Conservation (phyloP, 805 yeast genomes). For the Spencermartinsiella europaea region DNA sequence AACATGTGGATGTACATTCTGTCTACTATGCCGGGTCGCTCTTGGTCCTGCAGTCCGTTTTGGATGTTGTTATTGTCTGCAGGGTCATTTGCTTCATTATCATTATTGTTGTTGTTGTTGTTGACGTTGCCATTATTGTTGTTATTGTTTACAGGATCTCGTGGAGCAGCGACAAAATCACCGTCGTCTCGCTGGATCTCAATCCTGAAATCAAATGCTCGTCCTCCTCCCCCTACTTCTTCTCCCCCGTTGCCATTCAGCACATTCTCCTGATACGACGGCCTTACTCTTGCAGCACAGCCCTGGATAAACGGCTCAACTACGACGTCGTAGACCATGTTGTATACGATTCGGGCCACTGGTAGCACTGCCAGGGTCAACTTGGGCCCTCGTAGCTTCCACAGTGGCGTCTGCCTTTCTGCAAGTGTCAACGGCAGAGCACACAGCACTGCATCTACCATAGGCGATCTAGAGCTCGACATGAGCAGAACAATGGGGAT, state of each 20-base stretch:
- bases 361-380: constrained; percentile 20
- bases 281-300: constrained; percentile 17
- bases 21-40: constrained; percentile 2
- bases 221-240: not conserved
- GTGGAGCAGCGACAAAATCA: not conserved
- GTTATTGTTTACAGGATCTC: not conserved
- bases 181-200: not conserved
- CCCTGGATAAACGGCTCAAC: constrained; percentile 20
- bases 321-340: constrained; percentile 11
- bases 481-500: constrained; percentile 23
- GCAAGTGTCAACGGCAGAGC: constrained; percentile 20
- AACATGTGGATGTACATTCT: not conserved
- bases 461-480: constrained; percentile 17
- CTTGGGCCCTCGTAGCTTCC: constrained; percentile 21
- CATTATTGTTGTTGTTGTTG: constrained; percentile 1
- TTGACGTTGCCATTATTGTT: constrained; percentile 2
- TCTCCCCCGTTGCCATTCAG: constrained; percentile 5
- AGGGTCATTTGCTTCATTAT: not conserved
- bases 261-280: constrained; percentile 2
- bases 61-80: not conserved
- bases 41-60: not conserved
- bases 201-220: constrained; percentile 4
- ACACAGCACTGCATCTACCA: constrained; percentile 13
- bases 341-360: constrained; percentile 17
- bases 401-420: constrained; percentile 15